These are phyloP conservation scores for Malassezia sp. DNA, from an alignment of 1,284 basidiomycete species.

Conservation along the genomic window DNA sequence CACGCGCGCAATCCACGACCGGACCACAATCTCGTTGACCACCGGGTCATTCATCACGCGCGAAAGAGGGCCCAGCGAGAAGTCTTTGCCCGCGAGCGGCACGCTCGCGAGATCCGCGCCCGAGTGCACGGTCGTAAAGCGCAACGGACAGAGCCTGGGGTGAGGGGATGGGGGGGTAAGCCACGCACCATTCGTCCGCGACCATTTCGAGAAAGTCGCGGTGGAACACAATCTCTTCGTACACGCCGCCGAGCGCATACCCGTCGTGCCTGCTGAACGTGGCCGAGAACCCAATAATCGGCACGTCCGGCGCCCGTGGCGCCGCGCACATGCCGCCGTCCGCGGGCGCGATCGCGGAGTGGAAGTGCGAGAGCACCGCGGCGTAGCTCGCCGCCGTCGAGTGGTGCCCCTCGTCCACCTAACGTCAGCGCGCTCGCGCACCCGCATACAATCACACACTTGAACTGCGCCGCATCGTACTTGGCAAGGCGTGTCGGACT, in stretches of 20 bases:
- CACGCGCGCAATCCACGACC: slow-evolving; percentile 35
- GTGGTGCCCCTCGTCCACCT: slow-evolving; percentile 69
- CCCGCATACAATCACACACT: slow-evolving; percentile 73
- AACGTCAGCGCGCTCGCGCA: too few relatives aligned
- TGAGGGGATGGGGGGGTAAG: neutral
- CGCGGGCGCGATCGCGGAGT: slow-evolving; percentile 47
- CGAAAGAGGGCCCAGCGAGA: slow-evolving; percentile 27
- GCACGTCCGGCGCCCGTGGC: slow-evolving; percentile 49
- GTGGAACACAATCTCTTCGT: slow-evolving; percentile 85
- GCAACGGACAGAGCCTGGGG: slow-evolving; percentile 34
- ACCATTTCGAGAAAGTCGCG: slow-evolving; percentile 84
- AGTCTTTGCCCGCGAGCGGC: slow-evolving; percentile 22
- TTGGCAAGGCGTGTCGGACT: slow-evolving; percentile 60
- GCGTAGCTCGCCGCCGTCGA: slow-evolving; percentile 79
- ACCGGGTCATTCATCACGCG: slow-evolving; percentile 32
- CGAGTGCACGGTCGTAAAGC: slow-evolving; percentile 39
- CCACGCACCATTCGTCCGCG: slow-evolving; percentile 67
- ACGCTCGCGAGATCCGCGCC: slow-evolving; percentile 29
- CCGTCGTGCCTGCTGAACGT: slow-evolving; percentile 89
- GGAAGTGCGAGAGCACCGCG: slow-evolving; percentile 64
- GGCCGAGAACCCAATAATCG: slow-evolving; percentile 86
- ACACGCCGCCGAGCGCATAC: slow-evolving; percentile 73
- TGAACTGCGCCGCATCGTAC: slow-evolving; percentile 62
- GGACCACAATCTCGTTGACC: slow-evolving; percentile 36
- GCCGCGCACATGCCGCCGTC: neutral